Conservation (phyloP, 108 stramenopile genomes). For the Skeletonema menzelii region DNA sequence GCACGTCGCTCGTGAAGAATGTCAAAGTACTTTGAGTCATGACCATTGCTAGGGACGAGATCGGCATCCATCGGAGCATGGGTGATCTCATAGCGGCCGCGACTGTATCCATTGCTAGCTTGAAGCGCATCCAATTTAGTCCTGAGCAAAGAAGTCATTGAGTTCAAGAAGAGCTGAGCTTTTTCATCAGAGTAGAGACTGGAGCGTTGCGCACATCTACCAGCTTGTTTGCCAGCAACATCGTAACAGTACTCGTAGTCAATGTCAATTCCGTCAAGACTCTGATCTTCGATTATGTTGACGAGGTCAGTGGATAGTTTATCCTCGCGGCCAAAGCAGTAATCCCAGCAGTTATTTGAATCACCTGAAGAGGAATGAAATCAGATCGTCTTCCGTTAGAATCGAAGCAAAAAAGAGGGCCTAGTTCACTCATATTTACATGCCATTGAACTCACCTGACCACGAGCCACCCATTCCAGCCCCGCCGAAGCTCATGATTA, state of each 20-base stretch:
- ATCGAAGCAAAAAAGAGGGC: neutral
- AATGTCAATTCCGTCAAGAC: slow-evolving; percentile 62
- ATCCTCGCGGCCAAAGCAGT: slow-evolving; percentile 64
- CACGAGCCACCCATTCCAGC: slow-evolving; percentile 57
- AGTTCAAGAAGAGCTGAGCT: slow-evolving; percentile 38
- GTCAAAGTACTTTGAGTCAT: slow-evolving; percentile 46
- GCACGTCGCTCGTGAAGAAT: slow-evolving; percentile 33
- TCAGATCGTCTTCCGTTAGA: neutral
- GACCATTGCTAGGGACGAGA: slow-evolving; percentile 11
- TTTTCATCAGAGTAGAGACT: slow-evolving; percentile 29
- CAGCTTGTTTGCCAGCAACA: slow-evolving; percentile 23
- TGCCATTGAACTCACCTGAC: slow-evolving; percentile 32
- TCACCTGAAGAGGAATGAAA: slow-evolving; percentile 2
- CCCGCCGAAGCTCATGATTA: slow-evolving; percentile 55
- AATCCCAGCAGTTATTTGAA: slow-evolving; percentile 71
- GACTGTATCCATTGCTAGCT: slow-evolving; percentile 35
- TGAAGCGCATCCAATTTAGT: slow-evolving; percentile 39
- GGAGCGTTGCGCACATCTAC: slow-evolving; percentile 28
- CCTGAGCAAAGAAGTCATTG: slow-evolving; percentile 43
- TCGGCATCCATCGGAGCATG: slow-evolving; percentile 71
- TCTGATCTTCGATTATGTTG: slow-evolving; percentile 46
- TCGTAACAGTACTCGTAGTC: slow-evolving; percentile 77
- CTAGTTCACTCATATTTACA: neutral
- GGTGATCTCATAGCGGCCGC: slow-evolving; percentile 45
- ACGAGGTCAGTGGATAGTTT: slow-evolving; percentile 47